Percentiles rank a stretch among this genome's conserved stretches.
phyloP scores from a whole-genome alignment of 495 filamentous ascomycete species.

The Corynascus novoguineensis region DNA sequence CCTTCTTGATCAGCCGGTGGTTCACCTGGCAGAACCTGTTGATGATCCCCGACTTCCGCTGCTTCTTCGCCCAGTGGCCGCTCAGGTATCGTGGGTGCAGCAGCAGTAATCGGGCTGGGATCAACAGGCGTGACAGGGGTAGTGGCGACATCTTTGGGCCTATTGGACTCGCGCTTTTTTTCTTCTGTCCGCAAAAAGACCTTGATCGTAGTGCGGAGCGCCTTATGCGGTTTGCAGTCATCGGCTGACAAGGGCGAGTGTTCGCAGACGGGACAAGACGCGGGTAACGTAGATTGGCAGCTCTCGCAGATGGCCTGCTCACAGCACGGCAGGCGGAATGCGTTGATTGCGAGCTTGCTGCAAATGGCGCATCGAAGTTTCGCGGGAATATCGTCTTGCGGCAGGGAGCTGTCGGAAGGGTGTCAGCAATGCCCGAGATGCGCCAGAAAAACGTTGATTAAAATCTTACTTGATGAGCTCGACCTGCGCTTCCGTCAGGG shows the following conservation, averaged over 20 bases:
- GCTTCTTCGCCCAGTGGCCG: slow-evolving; percentile 4
- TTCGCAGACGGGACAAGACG: slow-evolving; percentile 86
- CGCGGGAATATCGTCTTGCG: slow-evolving; percentile 80
- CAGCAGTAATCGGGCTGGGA: slow-evolving; percentile 25
- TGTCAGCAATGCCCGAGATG: slow-evolving; percentile 20
- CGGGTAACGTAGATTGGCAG: slow-evolving; percentile 72
- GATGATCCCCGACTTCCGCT: slow-evolving; percentile 5
- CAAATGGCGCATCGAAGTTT: slow-evolving; percentile 93
- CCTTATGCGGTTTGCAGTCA: slow-evolving; percentile 84
- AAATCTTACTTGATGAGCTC: slow-evolving; percentile 38
- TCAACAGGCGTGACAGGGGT: slow-evolving; percentile 43
- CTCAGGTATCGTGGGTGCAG: slow-evolving; percentile 15
- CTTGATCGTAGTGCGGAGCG: slow-evolving; percentile 78
- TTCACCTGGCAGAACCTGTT: neutral
- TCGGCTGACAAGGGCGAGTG: slow-evolving; percentile 79
- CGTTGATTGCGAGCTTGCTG: slow-evolving; percentile 84
- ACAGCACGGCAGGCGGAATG: slow-evolving; percentile 88
- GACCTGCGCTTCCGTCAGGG: slow-evolving; percentile 29
- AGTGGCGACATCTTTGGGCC: slow-evolving; percentile 45
- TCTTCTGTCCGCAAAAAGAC: slow-evolving; percentile 82
- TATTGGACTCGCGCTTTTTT: slow-evolving; percentile 65
- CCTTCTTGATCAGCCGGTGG: slow-evolving; percentile 10
- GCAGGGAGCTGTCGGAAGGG: slow-evolving; percentile 54
- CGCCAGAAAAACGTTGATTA: neutral
- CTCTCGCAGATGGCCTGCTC: slow-evolving; percentile 89